phyloP scores from a whole-genome alignment of 2,329 filamentous ascomycete genomes.

The Hymenoscyphus fraxineus region DNA sequence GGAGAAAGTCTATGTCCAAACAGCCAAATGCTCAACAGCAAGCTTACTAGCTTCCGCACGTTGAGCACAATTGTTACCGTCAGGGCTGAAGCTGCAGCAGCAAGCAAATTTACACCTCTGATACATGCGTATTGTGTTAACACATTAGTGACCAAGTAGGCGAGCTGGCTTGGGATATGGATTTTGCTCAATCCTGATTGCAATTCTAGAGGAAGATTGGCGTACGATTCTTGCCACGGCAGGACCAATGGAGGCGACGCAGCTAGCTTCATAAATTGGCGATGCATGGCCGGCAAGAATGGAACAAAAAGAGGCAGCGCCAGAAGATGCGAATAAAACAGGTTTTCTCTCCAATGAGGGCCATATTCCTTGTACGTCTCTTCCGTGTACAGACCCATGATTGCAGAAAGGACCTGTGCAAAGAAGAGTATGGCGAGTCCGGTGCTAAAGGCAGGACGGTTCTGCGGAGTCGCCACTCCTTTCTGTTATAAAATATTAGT shows the following conservation, averaged over 20 bases:
- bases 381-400: constrained; percentile 94
- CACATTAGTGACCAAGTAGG: constrained; percentile 71
- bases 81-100: constrained; percentile 80
- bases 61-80: constrained; percentile 97
- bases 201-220: constrained; percentile 37
- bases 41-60: constrained; percentile 86
- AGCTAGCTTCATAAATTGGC: constrained; percentile 61
- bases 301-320: constrained; percentile 74
- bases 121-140: constrained; percentile 94
- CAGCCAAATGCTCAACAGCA: constrained; percentile 86
- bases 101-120: constrained; percentile 90
- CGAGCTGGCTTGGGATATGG: constrained; percentile 64
- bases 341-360: constrained; percentile 88
- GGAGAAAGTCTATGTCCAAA: constrained; percentile 81
- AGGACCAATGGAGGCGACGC: constrained; percentile 58
- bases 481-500: constrained; percentile 26
- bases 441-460: constrained; percentile 51
- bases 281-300: constrained; percentile 61
- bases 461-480: constrained; percentile 29
- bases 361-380: constrained; percentile 82
- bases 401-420: constrained; percentile 84
- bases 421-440: constrained; percentile 81
- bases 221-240: constrained; percentile 25
- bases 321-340: constrained; percentile 85
- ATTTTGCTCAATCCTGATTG: constrained; percentile 37